Base-by-base conservation (phyloP, 371 early-diverging fungal species). In the Fennellomyces sp. region DNA sequence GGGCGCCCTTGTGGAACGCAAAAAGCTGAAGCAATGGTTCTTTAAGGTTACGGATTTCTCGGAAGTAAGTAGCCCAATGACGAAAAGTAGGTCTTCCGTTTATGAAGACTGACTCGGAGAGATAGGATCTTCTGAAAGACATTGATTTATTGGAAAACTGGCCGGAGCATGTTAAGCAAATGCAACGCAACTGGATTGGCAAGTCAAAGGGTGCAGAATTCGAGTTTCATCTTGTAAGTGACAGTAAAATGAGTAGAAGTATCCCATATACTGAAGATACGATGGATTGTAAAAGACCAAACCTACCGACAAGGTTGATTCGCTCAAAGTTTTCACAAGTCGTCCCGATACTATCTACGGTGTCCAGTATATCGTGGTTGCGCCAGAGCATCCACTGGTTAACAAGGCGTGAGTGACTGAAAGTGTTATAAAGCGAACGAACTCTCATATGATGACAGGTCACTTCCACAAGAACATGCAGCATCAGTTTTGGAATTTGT, bases 151-250 rank as follows among this genome's bases (percentile, higher is more conserved):
- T 94, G 33, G 77, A 91, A 13, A 70, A 82, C 39, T 97, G 97
- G 97, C 97, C 97, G 1, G 86, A 90, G 4, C 78, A 89, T 19
- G 96, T 97, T 0, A 94, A 93, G 59, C 83, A 85, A 56, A 92
- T 94, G 89, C 97, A 97, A 63, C 63, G 81, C n/a, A 88, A 95
- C 68, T 97, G 97, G 97, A 97, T 97, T 41, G 95, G 95, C 11
- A 91, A 88, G 62, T 90, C 90, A 13, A 77, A 75, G 31, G 96
- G 95, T 15, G 89, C 89, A n/a, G 90, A 93, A 65, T 79, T 94
- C 51, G 80, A 84, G 13, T 90, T 93, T 64, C 54, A 52, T 5
- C 50, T 74, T 62, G 81, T 78, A 70, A 63, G 67, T 27, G 29
- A 31, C 2, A 3, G 33, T 36, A 53, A 38, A 12, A 23, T 51